Evolutionary conservation across 129 eudicot species (phyloP).

Genomic region (Helichrysum umbraculigerum): DNA sequence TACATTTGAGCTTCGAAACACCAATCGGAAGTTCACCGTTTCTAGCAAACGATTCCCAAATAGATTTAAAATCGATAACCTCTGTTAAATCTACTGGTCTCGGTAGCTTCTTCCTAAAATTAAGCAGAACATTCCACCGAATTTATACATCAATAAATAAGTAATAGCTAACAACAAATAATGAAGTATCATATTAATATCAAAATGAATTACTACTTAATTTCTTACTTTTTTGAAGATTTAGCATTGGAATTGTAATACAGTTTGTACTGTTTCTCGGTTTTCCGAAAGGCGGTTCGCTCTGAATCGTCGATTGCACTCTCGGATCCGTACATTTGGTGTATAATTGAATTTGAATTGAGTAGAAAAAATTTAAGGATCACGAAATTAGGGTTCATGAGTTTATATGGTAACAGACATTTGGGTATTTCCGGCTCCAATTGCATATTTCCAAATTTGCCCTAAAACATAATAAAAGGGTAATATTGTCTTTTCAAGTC

Average conservation of each 20-base stretch:
- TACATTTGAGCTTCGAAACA: conserved; percentile 38
- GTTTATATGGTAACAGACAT: not conserved
- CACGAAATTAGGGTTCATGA: conserved; percentile 32
- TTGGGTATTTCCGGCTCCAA: no score
- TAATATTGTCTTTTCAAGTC: not conserved
- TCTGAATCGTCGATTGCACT: conserved; percentile 56
- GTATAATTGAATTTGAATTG: not conserved
- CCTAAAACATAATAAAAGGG: not conserved
- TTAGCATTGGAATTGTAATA: conserved; percentile 57
- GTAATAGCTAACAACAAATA: not conserved
- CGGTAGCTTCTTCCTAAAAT: conserved; percentile 61
- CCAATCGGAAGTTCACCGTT: conserved; percentile 51
- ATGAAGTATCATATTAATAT: not conserved
- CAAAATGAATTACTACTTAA: not conserved
- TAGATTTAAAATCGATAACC: conserved; percentile 79
- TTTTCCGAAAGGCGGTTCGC: conserved; percentile 83
- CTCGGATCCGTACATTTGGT: conserved; percentile 69
- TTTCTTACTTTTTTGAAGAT: conserved; percentile 57
- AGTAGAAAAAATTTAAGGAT: conserved; percentile 12
- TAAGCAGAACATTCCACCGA: not conserved
- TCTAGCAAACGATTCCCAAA: conserved; percentile 48
- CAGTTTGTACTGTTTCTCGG: conserved; percentile 83
- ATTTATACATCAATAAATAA: not conserved
- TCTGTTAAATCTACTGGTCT: conserved; percentile 79
- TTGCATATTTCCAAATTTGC: conserved; percentile 5